A percentile compares a stretch with the other conserved stretches of the same genome.
Evolutionary conservation across 305 asterid genomes (phyloP).

Genomic region (Solanum hybrid): DNA sequence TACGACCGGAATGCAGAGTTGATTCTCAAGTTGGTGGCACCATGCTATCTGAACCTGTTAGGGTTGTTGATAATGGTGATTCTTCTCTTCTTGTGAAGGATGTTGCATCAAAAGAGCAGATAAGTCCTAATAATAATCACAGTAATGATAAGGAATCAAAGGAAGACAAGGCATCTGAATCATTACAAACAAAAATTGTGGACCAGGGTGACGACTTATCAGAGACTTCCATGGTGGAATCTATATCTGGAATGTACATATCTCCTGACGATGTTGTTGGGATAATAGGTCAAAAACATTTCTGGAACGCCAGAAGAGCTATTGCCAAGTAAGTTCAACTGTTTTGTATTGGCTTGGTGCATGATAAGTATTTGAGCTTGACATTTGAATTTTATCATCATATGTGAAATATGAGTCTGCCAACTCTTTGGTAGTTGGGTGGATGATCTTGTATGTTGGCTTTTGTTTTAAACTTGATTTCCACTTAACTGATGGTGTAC

Average conservation of each 20-base stretch:
- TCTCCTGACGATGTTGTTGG: conserved; percentile 87
- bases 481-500: neutral
- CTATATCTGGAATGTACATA: conserved; percentile 36
- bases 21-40: neutral
- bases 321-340: conserved; percentile 60
- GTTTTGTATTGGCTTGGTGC: neutral
- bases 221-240: conserved; percentile 67
- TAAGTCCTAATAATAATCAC: conserved; percentile 11
- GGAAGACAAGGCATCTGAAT: conserved; percentile 33
- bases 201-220: conserved; percentile 50
- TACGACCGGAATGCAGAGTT: neutral
- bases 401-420: neutral
- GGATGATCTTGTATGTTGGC: neutral
- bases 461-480: neutral
- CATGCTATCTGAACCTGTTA: neutral
- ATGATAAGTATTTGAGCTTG: neutral
- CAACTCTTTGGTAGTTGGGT: neutral
- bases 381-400: neutral
- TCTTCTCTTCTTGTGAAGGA: conserved; percentile 20
- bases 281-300: conserved; percentile 67
- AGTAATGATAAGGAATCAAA: conserved; percentile 25
- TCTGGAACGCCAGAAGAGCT: conserved; percentile 88
- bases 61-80: conserved; percentile 11
- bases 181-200: conserved; percentile 24
- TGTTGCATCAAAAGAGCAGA: conserved; percentile 23